phyloP scores from a whole-genome alignment of 192 early-diverging fungal species.

The Backusella tuberculispora region DNA sequence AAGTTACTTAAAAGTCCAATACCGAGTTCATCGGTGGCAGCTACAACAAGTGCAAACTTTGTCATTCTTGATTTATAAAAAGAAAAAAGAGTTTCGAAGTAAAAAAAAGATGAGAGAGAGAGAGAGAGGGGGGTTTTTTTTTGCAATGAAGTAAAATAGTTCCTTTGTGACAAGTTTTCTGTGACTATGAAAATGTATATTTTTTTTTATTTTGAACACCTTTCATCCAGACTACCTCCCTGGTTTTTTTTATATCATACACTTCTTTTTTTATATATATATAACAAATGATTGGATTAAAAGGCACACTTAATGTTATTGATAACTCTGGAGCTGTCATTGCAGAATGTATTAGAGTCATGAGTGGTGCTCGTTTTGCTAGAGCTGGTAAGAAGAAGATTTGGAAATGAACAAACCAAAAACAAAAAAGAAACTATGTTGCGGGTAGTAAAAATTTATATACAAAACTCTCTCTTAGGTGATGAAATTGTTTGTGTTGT shows the following conservation, averaged over 20 bases:
- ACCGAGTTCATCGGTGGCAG: slow-evolving; percentile 72
- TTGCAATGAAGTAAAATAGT: background rate
- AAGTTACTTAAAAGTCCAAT: slow-evolving; percentile 75
- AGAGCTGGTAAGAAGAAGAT: slow-evolving; percentile 58
- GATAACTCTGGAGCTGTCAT: slow-evolving; percentile 96
- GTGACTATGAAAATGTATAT: background rate
- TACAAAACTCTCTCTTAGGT: slow-evolving; percentile 51
- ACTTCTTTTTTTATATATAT: background rate
- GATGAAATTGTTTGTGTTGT: slow-evolving; percentile 97
- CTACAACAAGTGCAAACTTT: slow-evolving; percentile 72
- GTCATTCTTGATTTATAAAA: slow-evolving; percentile 15
- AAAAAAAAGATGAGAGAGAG: background rate
- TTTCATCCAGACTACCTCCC: slow-evolving; percentile 3
- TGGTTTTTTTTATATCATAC: background rate
- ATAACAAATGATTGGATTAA: slow-evolving; percentile 75
- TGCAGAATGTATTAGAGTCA: slow-evolving; percentile 94
- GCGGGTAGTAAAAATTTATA: background rate
- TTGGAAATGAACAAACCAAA: too few relatives aligned
- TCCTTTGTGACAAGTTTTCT: background rate
- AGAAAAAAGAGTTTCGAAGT: background rate
- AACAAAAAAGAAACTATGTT: background rate
- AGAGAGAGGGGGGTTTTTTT: background rate
- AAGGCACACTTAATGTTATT: slow-evolving; percentile 88
- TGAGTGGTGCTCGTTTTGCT: slow-evolving; percentile 78
- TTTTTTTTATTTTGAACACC: background rate